Conservation (phyloP, 139 green algal species). For the Coelastrella sp. region DNA sequence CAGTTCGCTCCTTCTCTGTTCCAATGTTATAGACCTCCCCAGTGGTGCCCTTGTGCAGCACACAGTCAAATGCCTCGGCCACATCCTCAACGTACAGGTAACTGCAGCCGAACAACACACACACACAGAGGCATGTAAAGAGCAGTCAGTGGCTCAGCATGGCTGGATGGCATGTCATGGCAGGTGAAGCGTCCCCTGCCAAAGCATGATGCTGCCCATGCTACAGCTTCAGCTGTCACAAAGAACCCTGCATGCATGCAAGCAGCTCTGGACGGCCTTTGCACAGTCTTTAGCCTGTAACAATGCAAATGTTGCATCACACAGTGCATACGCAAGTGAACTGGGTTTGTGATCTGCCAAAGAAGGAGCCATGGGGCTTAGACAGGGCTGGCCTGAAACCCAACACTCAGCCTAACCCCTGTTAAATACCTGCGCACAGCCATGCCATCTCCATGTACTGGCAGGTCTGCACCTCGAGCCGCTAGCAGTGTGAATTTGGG, state of each 20-base stretch:
- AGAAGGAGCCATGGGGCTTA: not conserved
- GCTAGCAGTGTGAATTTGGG: slow-evolving; percentile 74
- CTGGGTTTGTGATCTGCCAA: not conserved
- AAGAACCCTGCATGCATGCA: not conserved
- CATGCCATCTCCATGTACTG: slow-evolving; percentile 67
- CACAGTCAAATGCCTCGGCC: slow-evolving; percentile 88
- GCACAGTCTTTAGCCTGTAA: too few species aligned
- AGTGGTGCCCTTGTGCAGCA: slow-evolving; percentile 80
- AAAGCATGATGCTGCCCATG: not conserved
- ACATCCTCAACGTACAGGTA: slow-evolving; percentile 97
- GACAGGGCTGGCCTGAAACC: not conserved
- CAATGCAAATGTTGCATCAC: too few species aligned
- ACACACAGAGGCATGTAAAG: not conserved
- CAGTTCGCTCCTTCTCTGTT: slow-evolving; percentile 91
- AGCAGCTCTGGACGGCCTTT: too few species aligned
- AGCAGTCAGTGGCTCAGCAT: not conserved
- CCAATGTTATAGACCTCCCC: slow-evolving; percentile 99
- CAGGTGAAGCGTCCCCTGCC: not conserved
- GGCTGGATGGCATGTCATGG: not conserved
- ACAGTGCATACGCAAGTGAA: not conserved
- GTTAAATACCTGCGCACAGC: slow-evolving; percentile 34
- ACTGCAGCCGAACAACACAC: slow-evolving; percentile 28
- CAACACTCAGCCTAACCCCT: not conserved
- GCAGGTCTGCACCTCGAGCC: slow-evolving; percentile 55
- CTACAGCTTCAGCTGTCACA: not conserved